A percentile compares a stretch with the other conserved stretches of the same genome.
phyloP scores from a whole-genome alignment of 2,329 filamentous ascomycete species.

The Colletotrichum euphorbiae region DNA sequence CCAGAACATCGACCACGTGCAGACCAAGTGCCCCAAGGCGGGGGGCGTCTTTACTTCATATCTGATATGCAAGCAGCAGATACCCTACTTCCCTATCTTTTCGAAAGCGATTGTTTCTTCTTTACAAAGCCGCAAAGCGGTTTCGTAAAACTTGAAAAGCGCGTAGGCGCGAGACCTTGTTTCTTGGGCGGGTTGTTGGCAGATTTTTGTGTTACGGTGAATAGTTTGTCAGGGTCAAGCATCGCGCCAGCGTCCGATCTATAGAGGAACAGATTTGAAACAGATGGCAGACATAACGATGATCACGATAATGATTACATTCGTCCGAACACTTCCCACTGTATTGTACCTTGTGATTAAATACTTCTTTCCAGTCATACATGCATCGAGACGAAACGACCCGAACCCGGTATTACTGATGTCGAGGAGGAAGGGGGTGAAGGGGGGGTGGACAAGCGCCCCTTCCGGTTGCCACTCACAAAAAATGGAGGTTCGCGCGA shows the following conservation, averaged over 20 bases:
- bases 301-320: not conserved
- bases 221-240: not conserved
- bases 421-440: too few species aligned
- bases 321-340: not conserved
- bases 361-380: not conserved
- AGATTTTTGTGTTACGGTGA: not conserved
- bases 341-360: too few species aligned
- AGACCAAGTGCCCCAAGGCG: not conserved
- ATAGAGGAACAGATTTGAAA: not conserved
- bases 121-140: too few species aligned
- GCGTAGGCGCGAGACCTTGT: too few species aligned
- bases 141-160: too few species aligned
- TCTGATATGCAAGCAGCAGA: too few species aligned
- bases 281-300: not conserved
- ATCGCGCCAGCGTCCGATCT: not conserved
- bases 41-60: not conserved
- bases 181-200: not conserved
- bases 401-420: too few species aligned
- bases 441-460: too few species aligned
- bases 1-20: not conserved
- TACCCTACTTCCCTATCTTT: not conserved
- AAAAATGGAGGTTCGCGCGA: too few species aligned
- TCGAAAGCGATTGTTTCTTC: conserved; percentile 1
- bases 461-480: too few species aligned
- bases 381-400: too few species aligned